Evolutionary conservation across 2,329 filamentous ascomycete genomes (phyloP), one percentile per base, ranked within the genome.

Genomic region (Onygena corvina): DNA sequence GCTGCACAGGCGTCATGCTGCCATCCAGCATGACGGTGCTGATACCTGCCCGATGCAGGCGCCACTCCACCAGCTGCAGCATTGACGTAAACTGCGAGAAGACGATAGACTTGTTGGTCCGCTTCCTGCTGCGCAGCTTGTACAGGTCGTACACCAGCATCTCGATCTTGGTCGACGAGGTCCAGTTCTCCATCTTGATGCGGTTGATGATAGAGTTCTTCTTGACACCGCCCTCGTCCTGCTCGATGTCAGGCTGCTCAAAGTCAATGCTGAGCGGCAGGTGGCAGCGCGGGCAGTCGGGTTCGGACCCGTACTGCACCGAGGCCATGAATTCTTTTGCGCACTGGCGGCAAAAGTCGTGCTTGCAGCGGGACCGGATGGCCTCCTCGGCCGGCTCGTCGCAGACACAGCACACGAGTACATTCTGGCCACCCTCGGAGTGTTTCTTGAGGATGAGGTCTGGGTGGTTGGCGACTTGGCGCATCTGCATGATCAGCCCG

Each of bases 111-210:
- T 98, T 98, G 65, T 92, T 83, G 0, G 88, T 93, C 54, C 88
- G 82, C 64, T 93, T 94, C 69, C 94, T 86, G 51, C 85, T 94
- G 51, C 92, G 82, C 33, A 96, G 76, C 65, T 86, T 84, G 72
- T 94, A 92, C 2, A 98, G 76, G 61, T 96, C 88, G 61, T 95
- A 93, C 7, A 96, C 84, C 4, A 98, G 78, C 64, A 94, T 81
- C 69, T 98, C 92, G 57, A 98, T 98, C 71, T 98, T 98, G 54
- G 89, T 95, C 1, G 88, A 95, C 0, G 87, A 94, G 0, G 88
- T 94, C 92, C 92, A 98, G 60, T 96, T 86, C 64, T 94, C 86
- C 89, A 96, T 95, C 67, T 90, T 87, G 69, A 98, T 96, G 49
- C 92, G 85, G 65, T 96, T 96, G 73, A 96, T 93, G 65, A 98